Base-by-base conservation (phyloP, 2,329 filamentous ascomycete species). In the Calonectria leucothoes region DNA sequence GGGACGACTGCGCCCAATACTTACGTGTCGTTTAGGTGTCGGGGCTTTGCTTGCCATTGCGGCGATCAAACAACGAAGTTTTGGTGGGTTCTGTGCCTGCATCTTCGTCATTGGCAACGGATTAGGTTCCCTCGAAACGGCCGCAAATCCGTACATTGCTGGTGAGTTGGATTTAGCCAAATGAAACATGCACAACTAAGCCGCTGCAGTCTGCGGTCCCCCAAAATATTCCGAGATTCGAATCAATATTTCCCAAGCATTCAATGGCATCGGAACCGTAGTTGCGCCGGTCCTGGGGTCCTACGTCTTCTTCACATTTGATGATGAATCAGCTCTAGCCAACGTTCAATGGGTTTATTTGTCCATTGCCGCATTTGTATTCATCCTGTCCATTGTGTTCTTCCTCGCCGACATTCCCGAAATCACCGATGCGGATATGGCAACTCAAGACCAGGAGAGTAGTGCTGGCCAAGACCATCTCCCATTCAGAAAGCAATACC, bases 331-430 rank as follows among this genome's bases (percentile, higher is more conserved):
- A 3, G 90, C 91, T 0, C 86, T 95, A 4, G 87, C 88, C 76
- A 92, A 92, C 70, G 94, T 95, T 2, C 93, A 95, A 83, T 95
- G 92, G 91, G 92, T 94, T 0, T 95, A 95, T 78, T 88, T 94
- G 6, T 90, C 91, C 59, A 94, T 95, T 73, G 93, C 92, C 5
- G 86, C 89, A 79, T 95, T 95, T 75, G 94, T 95, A 45, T 91
- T 91, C 76, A 79, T 91, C 2, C 88, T 95, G 4, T 93, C 92
- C 3, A 82, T 87, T 6, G 85, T 93, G 20, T 94, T 95, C 82
- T 93, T 91, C 84, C 81, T 94, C 45, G 90, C 91, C 10, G 88
- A 88, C 20, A 93, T 94, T 68, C 93, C 93, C 6, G 93, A 95
- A 82, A 92, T 95, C 78, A 94, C 93, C 0, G 85, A 86, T 70